These are phyloP conservation scores for Zygoascus meyerae DNA, from an alignment of 1,139 yeast species.

Conservation along the genomic window DNA sequence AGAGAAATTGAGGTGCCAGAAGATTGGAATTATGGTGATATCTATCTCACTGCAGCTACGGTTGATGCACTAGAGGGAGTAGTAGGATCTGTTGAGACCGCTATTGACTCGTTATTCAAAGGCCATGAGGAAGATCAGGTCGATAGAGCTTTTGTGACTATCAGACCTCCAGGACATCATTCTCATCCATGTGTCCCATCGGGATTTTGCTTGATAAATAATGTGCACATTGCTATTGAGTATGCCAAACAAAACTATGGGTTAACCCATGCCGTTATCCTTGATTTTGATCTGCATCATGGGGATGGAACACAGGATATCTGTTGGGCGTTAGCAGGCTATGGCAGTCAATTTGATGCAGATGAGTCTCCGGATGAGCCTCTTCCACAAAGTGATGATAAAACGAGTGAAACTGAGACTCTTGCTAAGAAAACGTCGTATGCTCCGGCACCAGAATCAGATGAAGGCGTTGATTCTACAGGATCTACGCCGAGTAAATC, in stretches of 20 bases:
- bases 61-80: slow-evolving; percentile 73
- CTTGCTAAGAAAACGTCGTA: slow-evolving; percentile 7
- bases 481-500: slow-evolving; percentile 7
- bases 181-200: slow-evolving; percentile 81
- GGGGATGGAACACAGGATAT: slow-evolving; percentile 93
- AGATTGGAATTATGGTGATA: slow-evolving; percentile 81
- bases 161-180: slow-evolving; percentile 88
- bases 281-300: slow-evolving; percentile 82
- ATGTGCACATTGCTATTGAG: slow-evolving; percentile 77
- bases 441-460: slow-evolving; percentile 14
- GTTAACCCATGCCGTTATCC: slow-evolving; percentile 74
- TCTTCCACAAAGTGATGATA: slow-evolving; percentile 9
- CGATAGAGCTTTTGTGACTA: slow-evolving; percentile 56
- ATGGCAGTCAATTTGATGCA: slow-evolving; percentile 40
- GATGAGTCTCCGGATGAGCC: slow-evolving; percentile 14
- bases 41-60: slow-evolving; percentile 64
- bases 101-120: slow-evolving; percentile 53
- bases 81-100: slow-evolving; percentile 70
- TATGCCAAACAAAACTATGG: slow-evolving; percentile 62
- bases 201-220: slow-evolving; percentile 81
- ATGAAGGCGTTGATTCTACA: not conserved
- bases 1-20: slow-evolving; percentile 70
- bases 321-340: slow-evolving; percentile 74
- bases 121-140: slow-evolving; percentile 18
- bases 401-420: not conserved